A percentile compares a stretch with the other conserved stretches of the same genome.
Conservation (phyloP, 768 basidiomycete species). For the Rhizopogon roseolus region DNA sequence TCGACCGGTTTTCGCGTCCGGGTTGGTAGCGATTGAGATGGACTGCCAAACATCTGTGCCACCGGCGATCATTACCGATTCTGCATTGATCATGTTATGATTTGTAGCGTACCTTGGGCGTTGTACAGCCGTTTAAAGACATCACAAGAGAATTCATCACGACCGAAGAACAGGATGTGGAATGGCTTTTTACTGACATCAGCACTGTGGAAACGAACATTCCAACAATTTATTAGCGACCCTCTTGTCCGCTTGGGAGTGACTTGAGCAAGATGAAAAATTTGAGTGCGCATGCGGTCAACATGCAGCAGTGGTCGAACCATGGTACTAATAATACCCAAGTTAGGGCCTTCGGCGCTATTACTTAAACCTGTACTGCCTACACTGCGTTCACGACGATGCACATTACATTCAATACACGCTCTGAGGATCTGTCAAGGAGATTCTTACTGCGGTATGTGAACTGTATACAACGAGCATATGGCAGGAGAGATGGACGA, state of each 20-base stretch:
- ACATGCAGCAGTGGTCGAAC: too few species aligned
- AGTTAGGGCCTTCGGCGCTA: too few species aligned
- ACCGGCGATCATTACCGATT: conserved; percentile 7
- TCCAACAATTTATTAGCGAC: not conserved
- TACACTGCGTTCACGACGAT: too few species aligned
- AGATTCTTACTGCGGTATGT: too few species aligned
- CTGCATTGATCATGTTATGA: conserved; percentile 4
- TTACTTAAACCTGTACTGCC: too few species aligned
- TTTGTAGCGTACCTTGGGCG: conserved; percentile 48
- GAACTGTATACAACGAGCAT: too few species aligned
- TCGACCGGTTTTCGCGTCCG: conserved; percentile 60
- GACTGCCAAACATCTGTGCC: conserved; percentile 70
- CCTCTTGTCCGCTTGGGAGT: not conserved
- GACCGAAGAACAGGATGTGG: conserved; percentile 83
- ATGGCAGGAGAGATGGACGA: too few species aligned
- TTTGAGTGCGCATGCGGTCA: not conserved
- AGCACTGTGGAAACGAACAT: not conserved
- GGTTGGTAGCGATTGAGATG: conserved; percentile 67
- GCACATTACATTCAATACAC: too few species aligned
- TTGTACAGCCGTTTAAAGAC: conserved; percentile 61
- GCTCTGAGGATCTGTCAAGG: too few species aligned
- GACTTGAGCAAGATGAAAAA: not conserved
- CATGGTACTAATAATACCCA: too few species aligned
- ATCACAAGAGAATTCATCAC: conserved; percentile 81
- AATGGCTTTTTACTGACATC: conserved; percentile 32